A percentile compares a stretch with the other conserved stretches of the same genome.
phyloP scores from a whole-genome alignment of 148 eudicot species.

The Vaccinium darrowii region DNA sequence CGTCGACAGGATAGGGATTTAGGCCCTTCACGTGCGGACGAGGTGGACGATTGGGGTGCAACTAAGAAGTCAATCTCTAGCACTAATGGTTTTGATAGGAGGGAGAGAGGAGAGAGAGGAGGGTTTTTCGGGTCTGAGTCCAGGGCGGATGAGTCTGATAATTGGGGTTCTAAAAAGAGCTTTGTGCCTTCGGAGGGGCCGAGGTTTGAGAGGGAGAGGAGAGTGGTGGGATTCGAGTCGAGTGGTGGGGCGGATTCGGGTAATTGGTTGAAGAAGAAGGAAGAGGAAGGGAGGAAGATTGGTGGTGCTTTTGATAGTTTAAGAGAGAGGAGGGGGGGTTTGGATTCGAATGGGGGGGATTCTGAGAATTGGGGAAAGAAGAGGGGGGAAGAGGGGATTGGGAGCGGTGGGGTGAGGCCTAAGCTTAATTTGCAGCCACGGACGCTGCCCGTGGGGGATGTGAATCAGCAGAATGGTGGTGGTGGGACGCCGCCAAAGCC shows the following conservation, averaged over 20 bases:
- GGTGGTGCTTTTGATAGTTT: conserved; percentile 53
- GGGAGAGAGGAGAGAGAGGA: conserved; percentile 64
- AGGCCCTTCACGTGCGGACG: conserved; percentile 78
- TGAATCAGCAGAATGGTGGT: conserved; percentile 23
- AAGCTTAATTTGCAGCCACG: conserved; percentile 87
- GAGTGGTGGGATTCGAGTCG: conserved; percentile 72
- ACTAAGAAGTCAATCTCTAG: conserved; percentile 44
- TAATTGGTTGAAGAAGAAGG: conserved; percentile 56
- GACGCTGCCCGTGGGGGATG: conserved; percentile 50
- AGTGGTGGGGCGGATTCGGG: conserved; percentile 47
- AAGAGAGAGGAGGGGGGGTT: conserved; percentile 53
- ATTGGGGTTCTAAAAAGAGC: conserved; percentile 78
- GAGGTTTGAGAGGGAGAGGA: conserved; percentile 43
- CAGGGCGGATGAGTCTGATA: conserved; percentile 80
- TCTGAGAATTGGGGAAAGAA: conserved; percentile 56
- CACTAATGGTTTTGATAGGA: conserved; percentile 37
- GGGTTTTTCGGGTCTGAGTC: conserved; percentile 64
- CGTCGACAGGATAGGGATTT: conserved; percentile 29
- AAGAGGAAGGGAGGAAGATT: conserved; percentile 35
- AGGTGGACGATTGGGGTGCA: conserved; percentile 84
- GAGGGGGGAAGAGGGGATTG: conserved; percentile 40
- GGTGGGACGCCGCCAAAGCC: conserved; percentile 29
- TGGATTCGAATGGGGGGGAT: conserved; percentile 41
- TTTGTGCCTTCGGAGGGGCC: conserved; percentile 47
- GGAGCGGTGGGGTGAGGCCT: conserved; percentile 45